phyloP scores from a whole-genome alignment of 805 yeast genomes.

The Candida hungchunana region DNA sequence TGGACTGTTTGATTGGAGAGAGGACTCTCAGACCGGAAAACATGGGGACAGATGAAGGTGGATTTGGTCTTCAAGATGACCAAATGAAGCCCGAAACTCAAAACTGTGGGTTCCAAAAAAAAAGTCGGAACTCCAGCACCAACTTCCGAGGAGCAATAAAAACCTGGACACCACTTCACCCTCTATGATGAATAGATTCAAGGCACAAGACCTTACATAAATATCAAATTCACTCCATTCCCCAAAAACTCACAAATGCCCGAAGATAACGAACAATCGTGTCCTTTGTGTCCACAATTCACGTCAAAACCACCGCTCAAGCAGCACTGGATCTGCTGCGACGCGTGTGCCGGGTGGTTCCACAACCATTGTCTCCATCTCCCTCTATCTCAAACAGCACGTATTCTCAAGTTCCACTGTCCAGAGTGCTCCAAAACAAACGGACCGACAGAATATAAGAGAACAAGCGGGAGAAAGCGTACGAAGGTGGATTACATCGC shows the following conservation, averaged over 20 bases:
- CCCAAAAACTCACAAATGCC: not conserved
- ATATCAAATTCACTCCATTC: too few species aligned
- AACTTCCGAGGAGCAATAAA: too few species aligned
- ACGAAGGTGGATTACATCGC: conserved; percentile 74
- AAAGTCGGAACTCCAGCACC: too few species aligned
- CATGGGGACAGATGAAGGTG: too few species aligned
- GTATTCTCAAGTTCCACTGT: conserved; percentile 53
- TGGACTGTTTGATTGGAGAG: too few species aligned
- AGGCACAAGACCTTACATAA: too few species aligned
- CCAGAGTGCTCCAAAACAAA: conserved; percentile 32
- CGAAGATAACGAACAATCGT: conserved; percentile 5
- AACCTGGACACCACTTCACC: too few species aligned
- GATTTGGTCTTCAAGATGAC: too few species aligned
- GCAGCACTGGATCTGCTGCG: conserved; percentile 54
- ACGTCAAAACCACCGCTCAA: conserved; percentile 7
- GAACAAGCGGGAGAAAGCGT: conserved; percentile 52
- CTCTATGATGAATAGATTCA: too few species aligned
- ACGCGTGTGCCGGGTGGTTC: conserved; percentile 42
- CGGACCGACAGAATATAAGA: conserved; percentile 47
- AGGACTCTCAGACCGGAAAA: too few species aligned
- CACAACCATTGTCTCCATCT: conserved; percentile 48
- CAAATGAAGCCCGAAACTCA: too few species aligned
- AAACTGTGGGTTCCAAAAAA: too few species aligned
- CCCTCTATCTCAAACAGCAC: conserved; percentile 32
- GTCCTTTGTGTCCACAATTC: conserved; percentile 14